Evolutionary conservation across 2,329 filamentous ascomycete genomes (phyloP).

Genomic region (Byssothecium circinans): DNA sequence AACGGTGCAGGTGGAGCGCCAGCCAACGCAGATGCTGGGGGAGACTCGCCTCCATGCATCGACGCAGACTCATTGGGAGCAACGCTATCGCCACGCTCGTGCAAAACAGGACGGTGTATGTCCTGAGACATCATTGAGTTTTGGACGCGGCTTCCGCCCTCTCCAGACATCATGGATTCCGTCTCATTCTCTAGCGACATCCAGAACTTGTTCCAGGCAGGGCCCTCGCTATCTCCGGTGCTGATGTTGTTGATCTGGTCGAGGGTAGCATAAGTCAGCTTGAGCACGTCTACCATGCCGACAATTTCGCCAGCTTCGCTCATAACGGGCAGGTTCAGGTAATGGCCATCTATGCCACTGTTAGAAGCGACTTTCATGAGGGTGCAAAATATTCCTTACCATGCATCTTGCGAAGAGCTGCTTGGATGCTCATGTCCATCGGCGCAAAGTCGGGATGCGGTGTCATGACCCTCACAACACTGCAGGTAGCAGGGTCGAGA

Average conservation of each 20-base stretch:
- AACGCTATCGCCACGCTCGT: constrained; percentile 79
- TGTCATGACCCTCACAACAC: constrained; percentile 98
- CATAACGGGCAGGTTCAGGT: constrained; percentile 98
- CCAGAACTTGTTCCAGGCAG: constrained; percentile 99
- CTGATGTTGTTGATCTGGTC: constrained; percentile 96
- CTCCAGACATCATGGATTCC: constrained; percentile 93
- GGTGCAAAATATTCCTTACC: constrained; percentile 59
- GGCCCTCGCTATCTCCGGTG: constrained; percentile 84
- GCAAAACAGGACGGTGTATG: constrained; percentile 56
- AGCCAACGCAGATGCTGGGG: constrained; percentile 65
- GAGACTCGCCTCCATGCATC: constrained; percentile 74
- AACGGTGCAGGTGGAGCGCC: constrained; percentile 57
- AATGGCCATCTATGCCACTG: constrained; percentile 78
- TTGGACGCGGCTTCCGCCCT: constrained; percentile 72
- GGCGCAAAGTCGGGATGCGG: constrained; percentile 98
- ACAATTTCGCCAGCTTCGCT: constrained; percentile 96
- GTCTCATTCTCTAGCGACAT: constrained; percentile 92
- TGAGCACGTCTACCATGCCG: constrained; percentile 98
- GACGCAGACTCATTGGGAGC: constrained; percentile 94
- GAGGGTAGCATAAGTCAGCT: constrained; percentile 95
- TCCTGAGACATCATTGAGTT: constrained; percentile 75
- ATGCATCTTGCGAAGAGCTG: constrained; percentile 98
- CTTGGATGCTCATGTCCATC: constrained; percentile 98
- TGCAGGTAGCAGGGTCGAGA: constrained; percentile 90
- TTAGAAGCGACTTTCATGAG: constrained; percentile 4